A percentile compares a stretch with the other conserved stretches of the same genome.
phyloP scores from a whole-genome alignment of 306 rosid species.

The Elaeagnus macrophylla region DNA sequence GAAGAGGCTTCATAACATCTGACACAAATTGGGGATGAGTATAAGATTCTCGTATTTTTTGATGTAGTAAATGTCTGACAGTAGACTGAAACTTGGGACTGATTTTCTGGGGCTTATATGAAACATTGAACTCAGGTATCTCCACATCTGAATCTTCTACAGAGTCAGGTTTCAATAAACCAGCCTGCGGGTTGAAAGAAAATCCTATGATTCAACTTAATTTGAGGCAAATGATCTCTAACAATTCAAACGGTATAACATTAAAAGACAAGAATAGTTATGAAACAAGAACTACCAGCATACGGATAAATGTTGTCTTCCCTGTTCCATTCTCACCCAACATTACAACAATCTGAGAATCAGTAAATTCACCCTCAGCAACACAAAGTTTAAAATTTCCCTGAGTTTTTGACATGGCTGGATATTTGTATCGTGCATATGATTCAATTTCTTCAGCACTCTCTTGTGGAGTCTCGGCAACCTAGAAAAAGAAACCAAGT shows the following conservation, averaged over 20 bases:
- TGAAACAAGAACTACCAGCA: constrained; percentile 62
- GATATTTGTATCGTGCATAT: constrained; percentile 88
- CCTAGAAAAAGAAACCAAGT: constrained; percentile 42
- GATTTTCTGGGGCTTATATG: constrained; percentile 93
- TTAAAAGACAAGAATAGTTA: not conserved
- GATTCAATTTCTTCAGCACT: constrained; percentile 82
- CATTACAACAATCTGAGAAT: constrained; percentile 97
- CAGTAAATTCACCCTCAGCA: constrained; percentile 91
- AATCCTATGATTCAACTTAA: constrained; percentile 1
- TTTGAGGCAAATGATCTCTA: not conserved
- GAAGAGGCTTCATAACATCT: no score
- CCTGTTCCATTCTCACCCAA: constrained; percentile 98
- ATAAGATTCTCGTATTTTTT: constrained; percentile 74
- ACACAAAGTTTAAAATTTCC: constrained; percentile 83
- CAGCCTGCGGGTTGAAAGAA: constrained; percentile 54
- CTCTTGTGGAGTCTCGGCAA: constrained; percentile 98
- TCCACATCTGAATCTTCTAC: constrained; percentile 64
- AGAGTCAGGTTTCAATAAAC: constrained; percentile 80
- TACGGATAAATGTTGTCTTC: constrained; percentile 91
- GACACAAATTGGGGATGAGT: constrained; percentile 92
- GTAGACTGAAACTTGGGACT: constrained; percentile 76
- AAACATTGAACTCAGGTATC: constrained; percentile 91
- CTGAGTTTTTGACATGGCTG: constrained; percentile 84
- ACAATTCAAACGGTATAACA: not conserved
- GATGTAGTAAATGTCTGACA: constrained; percentile 69